Percentiles rank a stretch among this genome's conserved stretches.
Conservation (phyloP, 2,329 filamentous ascomycete genomes). For the Incumbomyces delicatus region DNA sequence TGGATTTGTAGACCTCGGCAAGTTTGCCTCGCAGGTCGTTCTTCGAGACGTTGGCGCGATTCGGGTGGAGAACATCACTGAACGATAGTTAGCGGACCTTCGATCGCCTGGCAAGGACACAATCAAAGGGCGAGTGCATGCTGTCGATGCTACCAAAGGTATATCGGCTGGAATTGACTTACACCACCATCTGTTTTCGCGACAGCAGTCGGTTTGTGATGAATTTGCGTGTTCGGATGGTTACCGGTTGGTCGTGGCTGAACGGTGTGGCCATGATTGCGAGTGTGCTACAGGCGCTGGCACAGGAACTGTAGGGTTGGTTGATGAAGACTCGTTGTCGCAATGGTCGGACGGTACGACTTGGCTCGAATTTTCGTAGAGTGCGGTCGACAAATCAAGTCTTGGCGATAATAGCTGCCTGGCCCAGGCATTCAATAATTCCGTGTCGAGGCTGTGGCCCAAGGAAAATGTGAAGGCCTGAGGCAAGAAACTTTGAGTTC, state of each 20-base stretch:
- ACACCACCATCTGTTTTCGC: conserved; percentile 99
- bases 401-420: not conserved
- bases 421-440: not conserved
- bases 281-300: conserved; percentile 16
- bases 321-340: conserved; percentile 3
- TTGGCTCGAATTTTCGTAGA: conserved; percentile 10
- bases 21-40: conserved; percentile 96
- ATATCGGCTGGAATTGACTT: conserved; percentile 42
- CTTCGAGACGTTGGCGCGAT: conserved; percentile 97
- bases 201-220: conserved; percentile 98
- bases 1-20: conserved; percentile 91
- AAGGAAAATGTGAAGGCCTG: too few species aligned
- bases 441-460: too few species aligned
- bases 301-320: not conserved
- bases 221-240: conserved; percentile 98
- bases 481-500: too few species aligned
- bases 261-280: conserved; percentile 62
- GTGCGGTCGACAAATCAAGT: conserved; percentile 11
- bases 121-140: not conserved
- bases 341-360: not conserved
- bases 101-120: not conserved
- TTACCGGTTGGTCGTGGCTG: conserved; percentile 54
- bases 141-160: not conserved
- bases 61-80: conserved; percentile 99
- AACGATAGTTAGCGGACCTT: conserved; percentile 7